phyloP scores from a whole-genome alignment of 495 filamentous ascomycete species.

The Clavariopsis aquatica region DNA sequence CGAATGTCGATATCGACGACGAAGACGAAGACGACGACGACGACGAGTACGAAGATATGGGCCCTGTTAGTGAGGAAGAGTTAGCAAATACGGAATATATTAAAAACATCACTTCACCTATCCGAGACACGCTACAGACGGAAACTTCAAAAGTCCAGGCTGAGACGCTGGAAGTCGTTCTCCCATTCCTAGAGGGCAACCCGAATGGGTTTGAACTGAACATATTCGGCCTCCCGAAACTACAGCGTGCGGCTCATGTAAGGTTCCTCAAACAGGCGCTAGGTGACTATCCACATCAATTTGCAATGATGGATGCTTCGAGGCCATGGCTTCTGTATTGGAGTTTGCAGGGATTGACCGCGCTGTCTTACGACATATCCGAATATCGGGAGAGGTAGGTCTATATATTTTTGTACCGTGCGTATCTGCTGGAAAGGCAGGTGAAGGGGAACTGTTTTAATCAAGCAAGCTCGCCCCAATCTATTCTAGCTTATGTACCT shows the following conservation, averaged over 20 bases:
- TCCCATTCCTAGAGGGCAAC: slow-evolving; percentile 62
- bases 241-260: slow-evolving; percentile 71
- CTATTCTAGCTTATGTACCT: no score
- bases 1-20: slow-evolving; percentile 4
- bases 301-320: slow-evolving; percentile 73
- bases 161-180: slow-evolving; percentile 65
- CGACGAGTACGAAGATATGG: slow-evolving; percentile 37
- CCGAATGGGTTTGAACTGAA: slow-evolving; percentile 56
- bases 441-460: no score
- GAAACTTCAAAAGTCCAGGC: slow-evolving; percentile 66
- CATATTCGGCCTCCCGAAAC: slow-evolving; percentile 67
- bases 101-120: slow-evolving; percentile 49
- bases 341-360: slow-evolving; percentile 69
- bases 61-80: slow-evolving; percentile 1
- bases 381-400: slow-evolving; percentile 64
- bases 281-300: slow-evolving; percentile 63
- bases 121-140: slow-evolving; percentile 70
- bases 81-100: slow-evolving; percentile 42
- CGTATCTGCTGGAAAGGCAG: no score
- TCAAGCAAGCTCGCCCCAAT: no score
- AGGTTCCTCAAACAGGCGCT: slow-evolving; percentile 72
- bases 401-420: neutral
- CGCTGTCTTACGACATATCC: slow-evolving; percentile 75
- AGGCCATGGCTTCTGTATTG: slow-evolving; percentile 95
- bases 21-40: slow-evolving; percentile 3